These are phyloP conservation scores for Mallotus japonicus DNA, from an alignment of 441 rosid species.

Conservation along the genomic window DNA sequence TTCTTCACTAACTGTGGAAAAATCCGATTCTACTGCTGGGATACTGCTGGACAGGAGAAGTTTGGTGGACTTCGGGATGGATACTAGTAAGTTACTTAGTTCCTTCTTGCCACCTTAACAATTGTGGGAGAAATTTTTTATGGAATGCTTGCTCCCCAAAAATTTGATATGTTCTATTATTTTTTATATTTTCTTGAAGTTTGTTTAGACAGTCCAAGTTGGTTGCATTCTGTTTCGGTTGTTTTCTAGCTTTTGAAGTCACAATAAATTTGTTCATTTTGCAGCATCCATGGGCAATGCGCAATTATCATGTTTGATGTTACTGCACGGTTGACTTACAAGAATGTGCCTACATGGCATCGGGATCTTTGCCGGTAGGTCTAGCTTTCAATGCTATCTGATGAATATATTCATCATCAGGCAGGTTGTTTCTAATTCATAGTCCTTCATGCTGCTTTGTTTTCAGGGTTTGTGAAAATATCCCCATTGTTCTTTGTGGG, in stretches of 20 bases:
- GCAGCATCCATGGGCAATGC: conserved; percentile 93
- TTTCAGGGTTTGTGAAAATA: conserved; percentile 76
- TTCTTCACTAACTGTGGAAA: conserved; percentile 56
- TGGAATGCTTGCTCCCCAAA: no score
- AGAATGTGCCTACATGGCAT: conserved; percentile 93
- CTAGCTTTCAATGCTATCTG: no score
- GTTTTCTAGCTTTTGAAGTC: background rate
- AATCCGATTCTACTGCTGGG: conserved; percentile 60
- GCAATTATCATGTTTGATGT: conserved; percentile 92
- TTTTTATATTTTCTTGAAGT: no score
- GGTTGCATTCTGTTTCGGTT: background rate
- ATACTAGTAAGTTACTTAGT: conserved; percentile 38
- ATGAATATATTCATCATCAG: no score
- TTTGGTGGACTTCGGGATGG: conserved; percentile 71
- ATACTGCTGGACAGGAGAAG: conserved; percentile 66
- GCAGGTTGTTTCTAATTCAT: background rate
- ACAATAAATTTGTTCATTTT: background rate
- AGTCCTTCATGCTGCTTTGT: background rate
- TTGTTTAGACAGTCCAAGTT: no score
- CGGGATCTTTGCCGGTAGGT: conserved; percentile 78
- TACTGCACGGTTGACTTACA: conserved; percentile 75
- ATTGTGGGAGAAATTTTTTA: no score
- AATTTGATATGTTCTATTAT: no score
- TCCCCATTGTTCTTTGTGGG: conserved; percentile 81
- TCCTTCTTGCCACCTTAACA: no score